Conservation (phyloP, 1,139 yeast genomes). For the Nakaseomyces nivariensis region DNA sequence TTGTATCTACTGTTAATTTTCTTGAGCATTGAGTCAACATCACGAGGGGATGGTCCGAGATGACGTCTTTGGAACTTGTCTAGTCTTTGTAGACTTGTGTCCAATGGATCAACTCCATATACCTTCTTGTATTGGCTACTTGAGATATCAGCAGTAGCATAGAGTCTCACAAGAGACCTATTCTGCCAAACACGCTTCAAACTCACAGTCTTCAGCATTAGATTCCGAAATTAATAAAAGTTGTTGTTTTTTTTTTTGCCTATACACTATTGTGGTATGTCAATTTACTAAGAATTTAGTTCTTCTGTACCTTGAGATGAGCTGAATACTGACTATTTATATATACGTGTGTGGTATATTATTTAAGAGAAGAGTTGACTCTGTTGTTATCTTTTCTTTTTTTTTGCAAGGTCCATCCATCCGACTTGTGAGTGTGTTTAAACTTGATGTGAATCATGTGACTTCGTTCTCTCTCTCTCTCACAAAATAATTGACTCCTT, state of each 20-base stretch:
- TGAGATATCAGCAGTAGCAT: constrained; percentile 12
- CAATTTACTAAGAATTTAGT: too few relatives aligned
- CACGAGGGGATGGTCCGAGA: constrained; percentile 66
- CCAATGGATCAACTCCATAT: constrained; percentile 11
- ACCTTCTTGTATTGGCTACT: constrained; percentile 14
- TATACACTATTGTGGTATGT: neutral
- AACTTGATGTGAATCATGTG: too few relatives aligned
- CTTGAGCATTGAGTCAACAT: constrained; percentile 55
- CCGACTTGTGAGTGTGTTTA: too few relatives aligned
- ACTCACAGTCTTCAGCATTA: constrained; percentile 1
- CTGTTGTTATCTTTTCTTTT: too few relatives aligned
- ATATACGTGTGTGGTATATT: too few relatives aligned
- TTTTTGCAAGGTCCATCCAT: too few relatives aligned
- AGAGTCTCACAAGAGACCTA: neutral
- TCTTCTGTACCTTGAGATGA: too few relatives aligned
- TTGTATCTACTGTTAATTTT: constrained; percentile 46
- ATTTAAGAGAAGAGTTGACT: too few relatives aligned
- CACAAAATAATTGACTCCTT: too few relatives aligned
- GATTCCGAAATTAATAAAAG: too few relatives aligned
- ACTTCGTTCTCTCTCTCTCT: too few relatives aligned
- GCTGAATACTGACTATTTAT: too few relatives aligned
- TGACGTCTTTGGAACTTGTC: constrained; percentile 90
- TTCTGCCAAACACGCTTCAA: neutral
- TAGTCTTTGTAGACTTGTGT: constrained; percentile 27
- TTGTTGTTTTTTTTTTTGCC: neutral